Evolutionary conservation across 257 asterid species (phyloP).

Genomic region (Leonotis leonurus): DNA sequence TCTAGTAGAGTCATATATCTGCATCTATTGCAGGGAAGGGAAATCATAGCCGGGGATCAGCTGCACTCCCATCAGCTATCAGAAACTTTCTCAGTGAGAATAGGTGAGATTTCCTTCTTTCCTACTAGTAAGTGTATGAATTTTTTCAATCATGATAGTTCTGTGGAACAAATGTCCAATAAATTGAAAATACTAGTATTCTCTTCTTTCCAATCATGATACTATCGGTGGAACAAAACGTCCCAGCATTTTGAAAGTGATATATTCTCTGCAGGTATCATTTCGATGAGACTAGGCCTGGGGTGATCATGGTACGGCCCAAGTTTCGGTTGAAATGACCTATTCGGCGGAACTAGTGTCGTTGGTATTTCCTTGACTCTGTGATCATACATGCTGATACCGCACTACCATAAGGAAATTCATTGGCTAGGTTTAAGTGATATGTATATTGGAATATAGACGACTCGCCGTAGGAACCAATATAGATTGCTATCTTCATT

Average conservation of each 20-base stretch:
- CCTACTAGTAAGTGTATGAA: neutral
- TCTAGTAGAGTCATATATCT: neutral
- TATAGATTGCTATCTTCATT: no score
- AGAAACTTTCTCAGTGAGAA: slow-evolving; percentile 66
- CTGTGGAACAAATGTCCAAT: neutral
- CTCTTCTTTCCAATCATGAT: neutral
- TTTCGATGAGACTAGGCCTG: slow-evolving; percentile 66
- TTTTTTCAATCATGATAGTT: neutral
- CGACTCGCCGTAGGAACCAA: no score
- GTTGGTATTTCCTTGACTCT: no score
- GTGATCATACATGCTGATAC: no score
- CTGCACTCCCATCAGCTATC: slow-evolving; percentile 69
- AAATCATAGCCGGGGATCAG: slow-evolving; percentile 71
- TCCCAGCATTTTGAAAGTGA: neutral
- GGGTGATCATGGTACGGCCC: slow-evolving; percentile 50
- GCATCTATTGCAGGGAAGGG: slow-evolving; percentile 58
- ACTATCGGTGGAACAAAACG: no score
- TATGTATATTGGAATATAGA: no score
- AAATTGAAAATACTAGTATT: no score
- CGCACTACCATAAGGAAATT: no score
- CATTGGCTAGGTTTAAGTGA: no score
- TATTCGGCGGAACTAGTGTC: no score
- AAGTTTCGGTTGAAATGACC: slow-evolving; percentile 39
- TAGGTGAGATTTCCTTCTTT: slow-evolving; percentile 31
- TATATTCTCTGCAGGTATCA: slow-evolving; percentile 44